Conservation (phyloP, 768 basidiomycete species). For the Tephrocybe sp. region DNA sequence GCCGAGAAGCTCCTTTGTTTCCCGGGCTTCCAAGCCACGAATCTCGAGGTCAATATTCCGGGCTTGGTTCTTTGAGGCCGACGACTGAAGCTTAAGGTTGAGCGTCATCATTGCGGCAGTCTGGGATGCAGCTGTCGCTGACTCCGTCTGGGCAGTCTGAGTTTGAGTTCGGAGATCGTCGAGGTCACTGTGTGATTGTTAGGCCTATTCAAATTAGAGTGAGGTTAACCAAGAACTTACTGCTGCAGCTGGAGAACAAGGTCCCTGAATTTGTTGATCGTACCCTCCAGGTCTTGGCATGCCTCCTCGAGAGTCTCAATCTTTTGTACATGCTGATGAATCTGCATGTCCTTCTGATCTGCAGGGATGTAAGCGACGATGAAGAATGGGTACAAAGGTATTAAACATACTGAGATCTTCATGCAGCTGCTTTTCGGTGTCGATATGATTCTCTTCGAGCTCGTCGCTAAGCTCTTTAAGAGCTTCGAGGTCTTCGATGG, state of each 20-base stretch:
- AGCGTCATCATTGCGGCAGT: slow-evolving; percentile 92
- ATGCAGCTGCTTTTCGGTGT: slow-evolving; percentile 88
- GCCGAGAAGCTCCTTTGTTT: slow-evolving; percentile 72
- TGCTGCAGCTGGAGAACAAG: slow-evolving; percentile 80
- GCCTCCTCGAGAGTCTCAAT: slow-evolving; percentile 71
- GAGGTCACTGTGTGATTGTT: slow-evolving; percentile 60
- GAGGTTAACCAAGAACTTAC: slow-evolving; percentile 40
- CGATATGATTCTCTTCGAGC: slow-evolving; percentile 93
- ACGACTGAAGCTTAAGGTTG: slow-evolving; percentile 91
- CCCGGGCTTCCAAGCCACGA: slow-evolving; percentile 78
- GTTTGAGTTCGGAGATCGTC: slow-evolving; percentile 82
- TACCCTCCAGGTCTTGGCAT: slow-evolving; percentile 82
- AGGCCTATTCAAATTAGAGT: not conserved
- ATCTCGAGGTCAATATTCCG: slow-evolving; percentile 89
- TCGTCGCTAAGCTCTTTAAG: slow-evolving; percentile 96
- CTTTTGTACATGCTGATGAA: slow-evolving; percentile 65
- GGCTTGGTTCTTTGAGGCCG: slow-evolving; percentile 88
- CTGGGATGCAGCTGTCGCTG: slow-evolving; percentile 80
- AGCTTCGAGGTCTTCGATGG: slow-evolving; percentile 94
- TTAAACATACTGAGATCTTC: slow-evolving; percentile 77
- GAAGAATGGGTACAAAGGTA: not conserved
- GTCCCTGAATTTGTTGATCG: slow-evolving; percentile 91
- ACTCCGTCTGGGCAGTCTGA: slow-evolving; percentile 79
- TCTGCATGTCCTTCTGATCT: slow-evolving; percentile 70
- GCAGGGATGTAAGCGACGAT: slow-evolving; percentile 1